These are phyloP conservation scores for Gillenia trifoliata DNA, from an alignment of 306 rosid species.

Conservation along the genomic window DNA sequence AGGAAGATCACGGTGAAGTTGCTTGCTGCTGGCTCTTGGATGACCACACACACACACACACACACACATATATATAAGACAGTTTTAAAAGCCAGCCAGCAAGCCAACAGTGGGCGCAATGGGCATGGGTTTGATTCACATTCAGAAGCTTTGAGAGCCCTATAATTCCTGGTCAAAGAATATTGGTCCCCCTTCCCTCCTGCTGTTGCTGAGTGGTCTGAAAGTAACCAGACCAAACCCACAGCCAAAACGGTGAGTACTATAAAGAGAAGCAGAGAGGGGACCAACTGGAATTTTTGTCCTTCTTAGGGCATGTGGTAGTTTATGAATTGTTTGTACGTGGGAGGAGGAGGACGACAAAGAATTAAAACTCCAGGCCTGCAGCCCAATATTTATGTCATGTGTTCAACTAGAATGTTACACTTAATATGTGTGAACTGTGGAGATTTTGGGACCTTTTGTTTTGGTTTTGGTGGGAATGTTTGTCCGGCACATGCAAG, in stretches of 20 bases:
- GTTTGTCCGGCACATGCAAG: not conserved
- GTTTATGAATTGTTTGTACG: not conserved
- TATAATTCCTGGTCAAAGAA: not conserved
- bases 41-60: not conserved
- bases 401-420: no score
- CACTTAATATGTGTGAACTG: not conserved
- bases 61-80: no score
- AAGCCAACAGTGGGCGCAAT: not conserved
- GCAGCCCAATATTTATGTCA: not conserved
- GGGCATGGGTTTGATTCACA: not conserved
- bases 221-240: not conserved
- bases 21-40: not conserved
- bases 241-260: not conserved
- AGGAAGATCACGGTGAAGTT: not conserved
- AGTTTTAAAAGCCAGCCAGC: not conserved
- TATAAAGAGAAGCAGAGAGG: not conserved
- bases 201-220: not conserved
- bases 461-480: not conserved
- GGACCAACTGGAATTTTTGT: conserved; percentile 2
- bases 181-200: not conserved
- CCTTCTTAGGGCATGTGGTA: not conserved
- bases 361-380: not conserved
- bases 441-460: not conserved
- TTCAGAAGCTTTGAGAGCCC: not conserved
- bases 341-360: not conserved